Conservation (phyloP, 169 alveolate species). For the Eimeria necatrix region DNA sequence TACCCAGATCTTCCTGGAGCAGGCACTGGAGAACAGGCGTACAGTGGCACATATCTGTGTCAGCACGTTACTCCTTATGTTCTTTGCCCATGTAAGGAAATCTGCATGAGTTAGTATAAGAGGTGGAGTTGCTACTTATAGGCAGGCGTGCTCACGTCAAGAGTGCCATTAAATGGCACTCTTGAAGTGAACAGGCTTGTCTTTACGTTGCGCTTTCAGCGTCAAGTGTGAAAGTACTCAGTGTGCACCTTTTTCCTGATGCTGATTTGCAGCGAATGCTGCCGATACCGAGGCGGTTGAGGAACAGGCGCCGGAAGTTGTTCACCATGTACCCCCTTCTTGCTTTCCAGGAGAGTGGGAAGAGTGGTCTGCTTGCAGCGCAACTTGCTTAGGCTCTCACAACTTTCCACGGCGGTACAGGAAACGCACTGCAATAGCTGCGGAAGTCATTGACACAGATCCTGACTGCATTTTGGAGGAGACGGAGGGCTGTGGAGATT, state of each 20-base stretch:
- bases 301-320: neutral
- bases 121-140: neutral
- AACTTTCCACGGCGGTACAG: constrained; percentile 20
- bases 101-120: neutral
- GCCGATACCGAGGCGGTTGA: neutral
- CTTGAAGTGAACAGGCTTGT: too few relatives aligned
- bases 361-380: constrained; percentile 68
- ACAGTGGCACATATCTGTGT: constrained; percentile 58
- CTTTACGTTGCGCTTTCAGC: too few relatives aligned
- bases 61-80: constrained; percentile 50
- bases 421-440: constrained; percentile 20
- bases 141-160: neutral
- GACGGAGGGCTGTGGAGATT: neutral
- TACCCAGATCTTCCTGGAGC: constrained; percentile 73
- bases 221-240: neutral
- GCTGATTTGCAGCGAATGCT: neutral
- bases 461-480: constrained; percentile 52
- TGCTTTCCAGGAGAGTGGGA: constrained; percentile 66
- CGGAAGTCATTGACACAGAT: neutral
- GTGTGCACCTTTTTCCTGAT: neutral
- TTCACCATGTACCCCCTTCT: neutral
- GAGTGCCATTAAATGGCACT: neutral
- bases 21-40: constrained; percentile 36
- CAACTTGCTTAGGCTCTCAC: constrained; percentile 22
- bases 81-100: constrained; percentile 30